phyloP scores from a whole-genome alignment of 2,329 filamentous ascomycete species.

The Arthrobotrys musiformis region DNA sequence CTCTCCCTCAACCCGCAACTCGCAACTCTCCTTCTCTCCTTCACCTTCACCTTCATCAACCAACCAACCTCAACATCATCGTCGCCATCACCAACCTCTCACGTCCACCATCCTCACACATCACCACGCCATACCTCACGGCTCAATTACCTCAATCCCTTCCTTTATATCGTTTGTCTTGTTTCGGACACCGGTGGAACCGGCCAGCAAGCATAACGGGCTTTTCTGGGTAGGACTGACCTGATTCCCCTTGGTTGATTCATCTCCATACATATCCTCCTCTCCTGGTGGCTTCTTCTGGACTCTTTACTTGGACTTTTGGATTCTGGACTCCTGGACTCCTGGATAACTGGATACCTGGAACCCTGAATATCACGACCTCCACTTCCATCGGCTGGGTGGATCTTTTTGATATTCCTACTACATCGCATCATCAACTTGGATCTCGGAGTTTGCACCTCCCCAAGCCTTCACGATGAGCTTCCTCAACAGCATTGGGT shows the following conservation, averaged over 20 bases:
- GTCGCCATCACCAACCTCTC: not conserved
- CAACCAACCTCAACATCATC: not conserved
- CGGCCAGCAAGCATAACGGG: not conserved
- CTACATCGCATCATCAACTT: too few species aligned
- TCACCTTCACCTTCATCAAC: slow-evolving; percentile 8
- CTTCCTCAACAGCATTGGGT: slow-evolving; percentile 50
- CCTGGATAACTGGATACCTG: too few species aligned
- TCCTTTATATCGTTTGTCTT: not conserved
- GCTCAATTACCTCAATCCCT: not conserved
- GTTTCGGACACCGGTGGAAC: not conserved
- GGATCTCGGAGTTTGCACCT: not conserved
- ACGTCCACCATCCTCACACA: not conserved
- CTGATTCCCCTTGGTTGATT: not conserved
- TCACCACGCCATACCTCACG: not conserved
- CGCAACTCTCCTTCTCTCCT: not conserved
- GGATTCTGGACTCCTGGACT: slow-evolving; percentile 6
- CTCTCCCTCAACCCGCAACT: slow-evolving; percentile 4
- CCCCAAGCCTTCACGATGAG: slow-evolving; percentile 29
- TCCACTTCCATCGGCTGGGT: not conserved
- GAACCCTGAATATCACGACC: not conserved
- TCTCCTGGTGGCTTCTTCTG: slow-evolving; percentile 5
- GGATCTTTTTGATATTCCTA: not conserved
- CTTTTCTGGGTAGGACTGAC: not conserved
- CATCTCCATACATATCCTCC: not conserved
- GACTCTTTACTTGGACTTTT: not conserved